phyloP scores from a whole-genome alignment of 352 stramenopile species.

The Peronospora destructor region DNA sequence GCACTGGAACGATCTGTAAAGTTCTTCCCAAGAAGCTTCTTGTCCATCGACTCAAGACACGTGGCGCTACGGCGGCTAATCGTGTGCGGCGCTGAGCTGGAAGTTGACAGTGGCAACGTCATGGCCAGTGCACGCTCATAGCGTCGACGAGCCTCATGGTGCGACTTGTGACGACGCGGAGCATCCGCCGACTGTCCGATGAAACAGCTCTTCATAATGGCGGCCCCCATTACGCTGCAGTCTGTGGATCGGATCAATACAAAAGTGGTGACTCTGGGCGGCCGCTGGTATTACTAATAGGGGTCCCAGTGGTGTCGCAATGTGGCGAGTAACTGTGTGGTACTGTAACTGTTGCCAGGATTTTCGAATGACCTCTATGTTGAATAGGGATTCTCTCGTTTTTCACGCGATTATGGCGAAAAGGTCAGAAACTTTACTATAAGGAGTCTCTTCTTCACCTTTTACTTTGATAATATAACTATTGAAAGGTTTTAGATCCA shows the following conservation, averaged over 20 bases:
- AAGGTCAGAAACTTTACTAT: no score
- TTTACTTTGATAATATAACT: no score
- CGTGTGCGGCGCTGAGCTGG: background rate
- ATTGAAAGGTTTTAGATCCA: no score
- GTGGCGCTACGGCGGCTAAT: slow-evolving; percentile 3
- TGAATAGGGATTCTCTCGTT: background rate
- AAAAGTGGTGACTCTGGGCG: no score
- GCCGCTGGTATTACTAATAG: slow-evolving; percentile 2
- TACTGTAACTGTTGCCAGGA: slow-evolving; percentile 13
- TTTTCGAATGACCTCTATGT: slow-evolving; percentile 4
- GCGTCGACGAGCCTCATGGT: slow-evolving; percentile 19
- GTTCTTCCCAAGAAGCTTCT: slow-evolving; percentile 16
- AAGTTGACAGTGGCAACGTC: slow-evolving; percentile 7
- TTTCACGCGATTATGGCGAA: no score
- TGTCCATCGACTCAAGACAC: slow-evolving; percentile 10
- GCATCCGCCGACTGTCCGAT: slow-evolving; percentile 19
- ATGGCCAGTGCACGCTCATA: slow-evolving; percentile 27
- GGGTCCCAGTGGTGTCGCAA: slow-evolving; percentile 4
- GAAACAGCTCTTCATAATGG: slow-evolving; percentile 41
- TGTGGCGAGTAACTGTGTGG: background rate
- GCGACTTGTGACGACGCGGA: slow-evolving; percentile 6
- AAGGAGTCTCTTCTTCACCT: no score
- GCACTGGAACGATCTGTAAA: slow-evolving; percentile 3
- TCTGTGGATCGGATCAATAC: background rate
- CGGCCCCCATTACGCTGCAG: slow-evolving; percentile 25